Percentiles rank a stretch among this genome's conserved stretches.
phyloP scores from a whole-genome alignment of 768 basidiomycete species.

The Kwoniella mangroviensis region DNA sequence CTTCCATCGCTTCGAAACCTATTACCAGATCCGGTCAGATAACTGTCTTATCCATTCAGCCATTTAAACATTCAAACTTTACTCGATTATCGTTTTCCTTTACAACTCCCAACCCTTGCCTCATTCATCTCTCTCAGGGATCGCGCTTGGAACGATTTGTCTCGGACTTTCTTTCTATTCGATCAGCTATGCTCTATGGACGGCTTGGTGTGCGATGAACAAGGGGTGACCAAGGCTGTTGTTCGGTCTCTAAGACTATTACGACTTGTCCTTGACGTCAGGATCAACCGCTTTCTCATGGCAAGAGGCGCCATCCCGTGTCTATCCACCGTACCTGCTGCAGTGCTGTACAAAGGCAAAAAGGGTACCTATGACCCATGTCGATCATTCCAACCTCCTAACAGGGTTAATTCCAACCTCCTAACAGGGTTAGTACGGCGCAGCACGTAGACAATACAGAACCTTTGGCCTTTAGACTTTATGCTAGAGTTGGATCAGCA shows the following conservation, averaged over 20 bases:
- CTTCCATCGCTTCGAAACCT: neutral
- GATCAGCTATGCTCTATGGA: no score
- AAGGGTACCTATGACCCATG: no score
- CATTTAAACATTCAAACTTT: neutral
- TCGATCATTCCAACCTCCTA: neutral
- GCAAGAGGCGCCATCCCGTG: slow-evolving; percentile 2
- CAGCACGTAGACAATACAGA: neutral
- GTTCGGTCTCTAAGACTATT: neutral
- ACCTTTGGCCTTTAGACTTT: slow-evolving; percentile 11
- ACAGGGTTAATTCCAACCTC: no score
- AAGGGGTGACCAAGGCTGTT: no score
- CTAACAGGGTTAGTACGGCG: neutral
- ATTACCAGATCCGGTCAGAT: slow-evolving; percentile 11
- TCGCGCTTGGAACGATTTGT: neutral
- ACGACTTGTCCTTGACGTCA: neutral
- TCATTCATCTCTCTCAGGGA: neutral
- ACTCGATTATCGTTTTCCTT: slow-evolving; percentile 1
- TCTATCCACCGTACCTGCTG: neutral
- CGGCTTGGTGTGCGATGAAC: no score
- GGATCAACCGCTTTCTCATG: neutral
- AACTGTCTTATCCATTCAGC: slow-evolving; percentile 1
- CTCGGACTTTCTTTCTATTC: slow-evolving; percentile 2
- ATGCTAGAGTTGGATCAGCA: neutral
- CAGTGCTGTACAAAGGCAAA: no score
- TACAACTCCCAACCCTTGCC: neutral